phyloP scores from a whole-genome alignment of 345 rosid species.

The Turritis glabra region DNA sequence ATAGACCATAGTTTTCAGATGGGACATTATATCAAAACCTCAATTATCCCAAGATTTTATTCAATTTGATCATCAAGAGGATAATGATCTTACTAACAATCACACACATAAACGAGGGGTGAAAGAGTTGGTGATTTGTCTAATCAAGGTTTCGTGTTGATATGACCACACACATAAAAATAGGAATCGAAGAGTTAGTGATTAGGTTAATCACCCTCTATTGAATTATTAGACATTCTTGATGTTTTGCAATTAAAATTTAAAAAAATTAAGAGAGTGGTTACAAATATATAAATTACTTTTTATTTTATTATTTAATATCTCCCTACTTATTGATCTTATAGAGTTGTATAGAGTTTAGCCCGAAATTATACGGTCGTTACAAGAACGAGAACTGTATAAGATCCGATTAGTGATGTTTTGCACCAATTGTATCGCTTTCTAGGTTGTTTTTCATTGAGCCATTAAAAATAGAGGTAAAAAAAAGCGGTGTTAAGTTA shows the following conservation, averaged over 20 bases:
- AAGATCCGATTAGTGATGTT: background rate
- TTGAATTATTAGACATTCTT: background rate
- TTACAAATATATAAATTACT: too few species aligned
- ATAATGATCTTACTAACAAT: background rate
- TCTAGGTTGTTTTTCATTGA: too few species aligned
- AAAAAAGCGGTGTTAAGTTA: too few species aligned
- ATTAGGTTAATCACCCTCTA: background rate
- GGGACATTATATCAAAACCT: background rate
- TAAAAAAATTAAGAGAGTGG: background rate
- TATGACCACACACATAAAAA: background rate
- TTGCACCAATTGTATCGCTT: background rate
- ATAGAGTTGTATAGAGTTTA: background rate
- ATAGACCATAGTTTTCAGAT: background rate
- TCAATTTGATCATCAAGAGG: background rate
- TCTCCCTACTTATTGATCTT: too few species aligned
- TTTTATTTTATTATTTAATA: too few species aligned
- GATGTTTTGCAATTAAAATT: background rate
- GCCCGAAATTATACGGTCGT: background rate
- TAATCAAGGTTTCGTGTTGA: conserved; percentile 12
- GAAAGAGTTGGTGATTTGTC: conserved; percentile 29
- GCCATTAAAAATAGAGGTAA: too few species aligned
- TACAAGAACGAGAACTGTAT: background rate
- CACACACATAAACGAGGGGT: background rate
- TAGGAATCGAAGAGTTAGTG: background rate
- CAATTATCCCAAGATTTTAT: conserved; percentile 8